phyloP scores from a whole-genome alignment of 78 protist genomes.

The Polysphondylium violaceum region DNA sequence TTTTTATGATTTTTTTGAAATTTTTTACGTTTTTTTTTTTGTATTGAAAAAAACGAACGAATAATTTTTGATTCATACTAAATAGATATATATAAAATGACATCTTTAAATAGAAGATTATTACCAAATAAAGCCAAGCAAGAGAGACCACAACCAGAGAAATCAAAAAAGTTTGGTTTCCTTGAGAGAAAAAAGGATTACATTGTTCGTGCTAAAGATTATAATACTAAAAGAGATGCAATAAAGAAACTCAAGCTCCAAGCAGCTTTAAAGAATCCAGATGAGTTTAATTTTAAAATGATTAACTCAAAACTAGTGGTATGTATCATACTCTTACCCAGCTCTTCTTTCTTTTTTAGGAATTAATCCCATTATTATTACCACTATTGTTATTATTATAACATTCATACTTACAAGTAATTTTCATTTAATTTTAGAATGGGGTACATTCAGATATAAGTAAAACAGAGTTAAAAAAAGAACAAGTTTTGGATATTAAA shows the following conservation, averaged over 20 bases:
- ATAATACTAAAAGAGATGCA: slow-evolving; percentile 41
- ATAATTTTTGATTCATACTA: no score
- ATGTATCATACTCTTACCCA: no score
- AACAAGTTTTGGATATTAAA: slow-evolving; percentile 39
- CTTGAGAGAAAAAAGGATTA: slow-evolving; percentile 75
- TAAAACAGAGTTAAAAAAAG: slow-evolving; percentile 20
- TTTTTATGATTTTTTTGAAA: no score
- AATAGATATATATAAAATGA: no score
- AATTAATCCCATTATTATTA: no score
- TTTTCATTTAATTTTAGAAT: not conserved
- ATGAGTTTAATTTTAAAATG: slow-evolving; percentile 68
- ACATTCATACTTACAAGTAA: no score
- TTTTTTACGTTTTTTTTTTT: no score
- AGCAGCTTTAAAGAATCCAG: slow-evolving; percentile 66
- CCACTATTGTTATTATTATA: no score
- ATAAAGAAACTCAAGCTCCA: slow-evolving; percentile 46
- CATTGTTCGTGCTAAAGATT: slow-evolving; percentile 46
- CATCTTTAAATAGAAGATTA: slow-evolving; percentile 44
- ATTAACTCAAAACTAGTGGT: slow-evolving; percentile 45
- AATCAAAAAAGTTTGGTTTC: slow-evolving; percentile 27
- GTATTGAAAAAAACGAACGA: no score
- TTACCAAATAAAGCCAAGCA: slow-evolving; percentile 45
- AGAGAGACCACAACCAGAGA: slow-evolving; percentile 70
- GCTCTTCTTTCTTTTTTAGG: no score
- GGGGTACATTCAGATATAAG: slow-evolving; percentile 51